Evolutionary conservation across 352 stramenopile species (phyloP), one percentile per base, ranked within the genome.

Genomic region (Peronospora belbahrii): DNA sequence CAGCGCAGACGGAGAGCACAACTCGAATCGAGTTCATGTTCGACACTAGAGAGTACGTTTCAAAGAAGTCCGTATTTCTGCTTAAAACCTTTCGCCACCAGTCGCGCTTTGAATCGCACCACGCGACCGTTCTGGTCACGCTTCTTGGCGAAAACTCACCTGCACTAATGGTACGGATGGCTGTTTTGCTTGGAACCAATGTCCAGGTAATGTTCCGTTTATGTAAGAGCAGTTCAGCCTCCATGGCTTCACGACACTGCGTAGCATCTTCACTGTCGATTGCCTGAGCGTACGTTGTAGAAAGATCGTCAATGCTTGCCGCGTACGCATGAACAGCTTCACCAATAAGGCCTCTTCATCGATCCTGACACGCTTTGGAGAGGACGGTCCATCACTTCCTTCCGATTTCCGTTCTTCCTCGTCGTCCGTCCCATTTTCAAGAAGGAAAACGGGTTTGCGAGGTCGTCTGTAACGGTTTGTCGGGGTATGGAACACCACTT

Each of bases 1-100:
- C 4, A 5, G 4, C 20, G 3, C 36, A 57, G 3, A 66, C 25
- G 4, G 57, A 18, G 0, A 68, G n/a, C 4, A 58, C 32, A 8
- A 67, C 20, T 27, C 59, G 42, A 10, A 81, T 58, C 2, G 59
- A 69, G 34, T 60, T 65, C 42, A 72, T 64, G 43, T 60, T 64
- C 9, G 58, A 52, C 9, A 81, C 69, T 1, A 56, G 56, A 8
- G 37, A 43, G 14, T 43, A 43, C 9, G 23, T 43, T 6, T 43
- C 22, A 17, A 20, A 31, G 22, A 44, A 44, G 6, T 33, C 37
- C 35, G 7, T 14, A 15, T 14, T 23, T 41, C 35, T 41, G 23
- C 23, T 30, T 33, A 14, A 28, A 41, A 18, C 22, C 37, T 23
- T 20, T 18, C 11, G 20, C 37, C 2, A 33, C 37, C 13, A 44